phyloP scores from a whole-genome alignment of 805 yeast species.

The Lachancea fermentati region DNA sequence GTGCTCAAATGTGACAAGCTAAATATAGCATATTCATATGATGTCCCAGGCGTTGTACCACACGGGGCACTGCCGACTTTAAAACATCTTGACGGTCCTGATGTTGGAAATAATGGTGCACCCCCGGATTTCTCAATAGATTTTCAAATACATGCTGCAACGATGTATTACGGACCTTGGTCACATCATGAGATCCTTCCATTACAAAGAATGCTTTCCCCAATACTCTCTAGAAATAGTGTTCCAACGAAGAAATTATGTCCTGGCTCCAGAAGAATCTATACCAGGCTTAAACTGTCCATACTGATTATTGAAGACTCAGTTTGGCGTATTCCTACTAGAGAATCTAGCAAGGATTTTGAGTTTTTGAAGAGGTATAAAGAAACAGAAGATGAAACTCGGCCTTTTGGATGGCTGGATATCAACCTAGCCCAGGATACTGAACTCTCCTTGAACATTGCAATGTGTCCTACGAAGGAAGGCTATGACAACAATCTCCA shows the following conservation, averaged over 20 bases:
- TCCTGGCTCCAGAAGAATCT: slow-evolving; percentile 50
- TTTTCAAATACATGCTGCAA: slow-evolving; percentile 51
- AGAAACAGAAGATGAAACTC: slow-evolving; percentile 33
- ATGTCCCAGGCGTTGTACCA: slow-evolving; percentile 63
- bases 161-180: slow-evolving; percentile 91
- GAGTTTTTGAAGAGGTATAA: slow-evolving; percentile 33
- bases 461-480: slow-evolving; percentile 46
- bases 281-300: slow-evolving; percentile 51
- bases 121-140: slow-evolving; percentile 61
- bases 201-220: slow-evolving; percentile 62
- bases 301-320: slow-evolving; percentile 59
- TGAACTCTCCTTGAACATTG: slow-evolving; percentile 39
- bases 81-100: slow-evolving; percentile 40
- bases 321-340: slow-evolving; percentile 68
- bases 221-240: slow-evolving; percentile 56
- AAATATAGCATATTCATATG: slow-evolving; percentile 58
- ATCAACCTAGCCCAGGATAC: slow-evolving; percentile 54
- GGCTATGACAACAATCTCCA: slow-evolving; percentile 53
- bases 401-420: slow-evolving; percentile 94
- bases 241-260: slow-evolving; percentile 35
- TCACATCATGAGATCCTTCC: slow-evolving; percentile 77
- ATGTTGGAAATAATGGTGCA: slow-evolving; percentile 52
- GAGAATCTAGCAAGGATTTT: slow-evolving; percentile 77
- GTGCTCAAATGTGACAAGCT: slow-evolving; percentile 56
- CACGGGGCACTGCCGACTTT: slow-evolving; percentile 29